These are phyloP conservation scores for Leccinum angustisporum DNA, from an alignment of 1,284 basidiomycete genomes.

Conservation along the genomic window DNA sequence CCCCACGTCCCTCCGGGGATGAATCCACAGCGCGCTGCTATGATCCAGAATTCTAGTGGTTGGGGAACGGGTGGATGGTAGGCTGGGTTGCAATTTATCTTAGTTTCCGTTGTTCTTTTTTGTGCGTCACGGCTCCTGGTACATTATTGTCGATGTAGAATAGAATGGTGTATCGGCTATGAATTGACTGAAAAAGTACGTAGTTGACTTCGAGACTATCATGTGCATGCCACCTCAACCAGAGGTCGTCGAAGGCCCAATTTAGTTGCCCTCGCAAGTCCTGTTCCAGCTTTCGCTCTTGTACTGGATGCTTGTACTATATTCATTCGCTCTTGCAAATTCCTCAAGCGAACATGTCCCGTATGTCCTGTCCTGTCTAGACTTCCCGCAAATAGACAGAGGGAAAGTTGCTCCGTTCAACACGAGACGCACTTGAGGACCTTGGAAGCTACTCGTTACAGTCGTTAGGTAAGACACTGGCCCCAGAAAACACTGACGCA, in stretches of 20 bases:
- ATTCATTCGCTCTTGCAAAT: constrained; percentile 36
- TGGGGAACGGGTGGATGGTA: constrained; percentile 40
- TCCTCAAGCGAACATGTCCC: constrained; percentile 43
- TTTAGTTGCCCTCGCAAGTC: constrained; percentile 33
- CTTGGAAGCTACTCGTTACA: constrained; percentile 26
- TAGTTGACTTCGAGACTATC: background rate
- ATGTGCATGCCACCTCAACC: background rate
- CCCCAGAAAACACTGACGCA: constrained; percentile 14
- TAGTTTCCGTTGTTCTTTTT: constrained; percentile 13
- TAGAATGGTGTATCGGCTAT: constrained; percentile 19
- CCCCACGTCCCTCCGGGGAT: constrained; percentile 50
- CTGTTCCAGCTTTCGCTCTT: constrained; percentile 39
- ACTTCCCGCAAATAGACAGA: constrained; percentile 33
- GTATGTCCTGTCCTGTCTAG: constrained; percentile 30
- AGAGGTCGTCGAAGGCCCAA: background rate
- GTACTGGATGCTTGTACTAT: constrained; percentile 33
- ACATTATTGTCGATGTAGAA: constrained; percentile 30
- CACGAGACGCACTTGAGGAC: constrained; percentile 44
- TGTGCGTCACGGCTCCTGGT: constrained; percentile 12
- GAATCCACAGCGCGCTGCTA: constrained; percentile 62
- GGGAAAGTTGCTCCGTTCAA: constrained; percentile 46
- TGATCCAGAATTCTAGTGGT: constrained; percentile 49
- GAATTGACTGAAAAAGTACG: background rate
- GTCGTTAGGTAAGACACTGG: constrained; percentile 3
- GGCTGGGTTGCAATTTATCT: constrained; percentile 17